phyloP scores from a whole-genome alignment of 163 green algal species.

The Chlorella variabilis region DNA sequence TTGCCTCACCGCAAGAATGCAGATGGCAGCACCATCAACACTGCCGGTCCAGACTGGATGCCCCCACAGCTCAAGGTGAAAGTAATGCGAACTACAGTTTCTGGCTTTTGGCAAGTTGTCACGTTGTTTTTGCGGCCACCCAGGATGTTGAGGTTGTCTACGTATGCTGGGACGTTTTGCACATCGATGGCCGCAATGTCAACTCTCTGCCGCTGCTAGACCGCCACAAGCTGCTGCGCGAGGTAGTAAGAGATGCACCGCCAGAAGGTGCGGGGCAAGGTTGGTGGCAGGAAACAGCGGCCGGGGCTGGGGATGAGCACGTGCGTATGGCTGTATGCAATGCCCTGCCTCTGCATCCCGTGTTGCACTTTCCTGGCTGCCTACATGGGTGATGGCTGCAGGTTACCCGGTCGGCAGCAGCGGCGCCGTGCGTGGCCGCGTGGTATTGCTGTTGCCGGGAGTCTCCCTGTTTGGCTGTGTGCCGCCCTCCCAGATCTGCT shows the following conservation, averaged over 20 bases:
- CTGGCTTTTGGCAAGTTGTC: too few species aligned
- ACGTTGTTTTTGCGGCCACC: too few species aligned
- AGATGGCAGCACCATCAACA: not conserved
- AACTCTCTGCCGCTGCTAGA: not conserved
- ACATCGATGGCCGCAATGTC: not conserved
- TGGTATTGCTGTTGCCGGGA: slow-evolving; percentile 13
- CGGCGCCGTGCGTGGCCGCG: not conserved
- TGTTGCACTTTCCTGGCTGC: too few species aligned
- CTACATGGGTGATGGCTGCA: too few species aligned
- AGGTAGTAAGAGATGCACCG: not conserved
- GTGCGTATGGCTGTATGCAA: too few species aligned
- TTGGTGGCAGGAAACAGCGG: not conserved
- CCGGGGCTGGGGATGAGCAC: too few species aligned
- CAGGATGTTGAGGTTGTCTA: too few species aligned
- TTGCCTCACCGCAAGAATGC: not conserved
- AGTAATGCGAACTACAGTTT: too few species aligned
- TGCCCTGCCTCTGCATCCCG: not conserved
- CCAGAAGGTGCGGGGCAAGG: not conserved
- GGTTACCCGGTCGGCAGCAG: not conserved
- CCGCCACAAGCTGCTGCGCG: slow-evolving; percentile 1
- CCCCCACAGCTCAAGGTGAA: not conserved
- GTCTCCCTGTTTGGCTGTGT: not conserved
- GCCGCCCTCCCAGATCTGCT: not conserved
- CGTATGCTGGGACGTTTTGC: too few species aligned
- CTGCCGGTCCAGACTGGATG: slow-evolving; percentile 1